Conservation (phyloP, 2,329 filamentous ascomycete species). For the Pseudopithomyces maydicus region DNA sequence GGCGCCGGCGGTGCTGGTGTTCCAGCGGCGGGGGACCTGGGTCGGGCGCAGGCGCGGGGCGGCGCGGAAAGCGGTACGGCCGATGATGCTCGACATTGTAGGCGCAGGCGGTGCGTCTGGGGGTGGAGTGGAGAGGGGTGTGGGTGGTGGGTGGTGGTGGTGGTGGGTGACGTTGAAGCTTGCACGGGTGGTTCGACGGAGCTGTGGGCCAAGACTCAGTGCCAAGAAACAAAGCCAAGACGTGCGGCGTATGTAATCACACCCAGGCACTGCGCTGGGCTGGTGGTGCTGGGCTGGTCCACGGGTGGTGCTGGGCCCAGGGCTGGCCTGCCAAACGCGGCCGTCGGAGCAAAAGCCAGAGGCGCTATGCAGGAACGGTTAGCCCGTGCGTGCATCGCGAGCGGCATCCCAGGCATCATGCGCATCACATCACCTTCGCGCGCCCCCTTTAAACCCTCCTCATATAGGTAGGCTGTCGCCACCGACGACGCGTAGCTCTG, state of each 20-base stretch:
- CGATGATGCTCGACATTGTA: constrained; percentile 53
- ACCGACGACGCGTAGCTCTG: constrained; percentile 5
- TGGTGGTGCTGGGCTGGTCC: too few species aligned
- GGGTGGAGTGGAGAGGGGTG: constrained; percentile 19
- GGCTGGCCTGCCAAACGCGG: too few species aligned
- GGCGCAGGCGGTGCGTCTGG: constrained; percentile 22
- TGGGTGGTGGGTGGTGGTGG: constrained; percentile 14
- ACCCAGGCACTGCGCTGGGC: constrained; percentile 10
- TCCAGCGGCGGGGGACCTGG: constrained; percentile 39
- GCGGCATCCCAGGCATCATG: constrained; percentile 7
- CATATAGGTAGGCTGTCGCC: constrained; percentile 13
- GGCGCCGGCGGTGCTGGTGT: constrained; percentile 45
- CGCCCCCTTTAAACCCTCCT: constrained; percentile 23
- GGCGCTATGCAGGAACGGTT: constrained; percentile 15
- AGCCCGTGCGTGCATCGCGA: constrained; percentile 11
- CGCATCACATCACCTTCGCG: constrained; percentile 12
- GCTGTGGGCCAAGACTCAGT: constrained; percentile 12
- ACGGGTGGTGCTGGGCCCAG: too few species aligned
- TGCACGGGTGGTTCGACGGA: constrained; percentile 27
- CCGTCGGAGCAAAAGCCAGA: background rate
- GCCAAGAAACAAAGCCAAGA: too few species aligned
- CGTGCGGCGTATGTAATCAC: constrained; percentile 14
- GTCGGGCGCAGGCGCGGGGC: constrained; percentile 51
- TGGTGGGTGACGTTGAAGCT: constrained; percentile 16
- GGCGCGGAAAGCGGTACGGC: constrained; percentile 53